A percentile compares a stretch with the other conserved stretches of the same genome.
These are phyloP conservation scores for Lentinula raphanica DNA, from an alignment of 768 basidiomycete species.

Conservation along the genomic window DNA sequence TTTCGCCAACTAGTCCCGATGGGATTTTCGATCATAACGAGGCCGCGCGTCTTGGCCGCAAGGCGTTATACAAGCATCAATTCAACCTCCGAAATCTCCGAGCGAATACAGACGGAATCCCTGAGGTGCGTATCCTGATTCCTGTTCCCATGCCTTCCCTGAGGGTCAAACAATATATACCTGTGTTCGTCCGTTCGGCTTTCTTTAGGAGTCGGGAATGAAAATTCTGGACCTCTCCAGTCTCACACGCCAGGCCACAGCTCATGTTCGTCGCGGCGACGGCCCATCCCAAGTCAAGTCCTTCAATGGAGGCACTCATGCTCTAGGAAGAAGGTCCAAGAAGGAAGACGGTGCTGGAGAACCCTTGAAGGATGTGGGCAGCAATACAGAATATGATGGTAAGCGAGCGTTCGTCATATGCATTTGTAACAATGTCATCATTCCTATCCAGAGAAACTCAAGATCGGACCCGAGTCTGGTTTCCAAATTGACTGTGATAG, in stretches of 20 bases:
- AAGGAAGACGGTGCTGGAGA: too few species aligned
- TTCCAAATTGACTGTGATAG: slow-evolving; percentile 41
- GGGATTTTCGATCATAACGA: slow-evolving; percentile 10
- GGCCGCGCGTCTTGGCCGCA: slow-evolving; percentile 12
- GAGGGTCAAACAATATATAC: too few species aligned
- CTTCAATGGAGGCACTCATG: too few species aligned
- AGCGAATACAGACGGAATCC: slow-evolving; percentile 21
- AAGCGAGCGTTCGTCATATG: not conserved
- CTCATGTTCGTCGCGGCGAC: slow-evolving; percentile 24
- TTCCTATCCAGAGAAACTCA: slow-evolving; percentile 30
- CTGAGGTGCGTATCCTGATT: not conserved
- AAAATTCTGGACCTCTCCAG: slow-evolving; percentile 22
- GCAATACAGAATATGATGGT: slow-evolving; percentile 35
- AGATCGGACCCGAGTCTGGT: slow-evolving; percentile 30
- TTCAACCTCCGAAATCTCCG: slow-evolving; percentile 32
- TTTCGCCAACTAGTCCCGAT: not conserved
- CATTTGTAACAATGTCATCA: not conserved
- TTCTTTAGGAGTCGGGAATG: slow-evolving; percentile 12
- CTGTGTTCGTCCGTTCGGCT: not conserved
- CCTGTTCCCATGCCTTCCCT: not conserved
- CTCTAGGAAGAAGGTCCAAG: not conserved
- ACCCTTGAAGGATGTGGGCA: slow-evolving; percentile 28
- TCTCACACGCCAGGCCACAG: slow-evolving; percentile 14
- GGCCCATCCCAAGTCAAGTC: not conserved
- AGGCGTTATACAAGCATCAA: slow-evolving; percentile 29